A percentile compares a stretch with the other conserved stretches of the same genome.
phyloP scores from a whole-genome alignment of 176 grass and related monocot genomes.

The Ensete ventricosum region DNA sequence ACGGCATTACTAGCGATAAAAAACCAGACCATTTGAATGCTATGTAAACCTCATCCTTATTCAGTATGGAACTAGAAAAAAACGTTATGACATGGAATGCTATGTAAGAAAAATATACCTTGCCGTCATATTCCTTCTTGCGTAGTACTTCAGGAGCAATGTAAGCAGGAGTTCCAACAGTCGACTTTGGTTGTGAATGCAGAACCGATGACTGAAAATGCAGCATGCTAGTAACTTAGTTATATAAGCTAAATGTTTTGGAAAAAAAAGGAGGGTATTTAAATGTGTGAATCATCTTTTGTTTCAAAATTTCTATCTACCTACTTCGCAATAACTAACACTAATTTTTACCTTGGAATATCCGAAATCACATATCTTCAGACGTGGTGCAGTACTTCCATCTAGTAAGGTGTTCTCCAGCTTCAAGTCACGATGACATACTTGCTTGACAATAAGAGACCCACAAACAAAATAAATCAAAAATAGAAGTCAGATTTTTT shows the following conservation, averaged over 20 bases:
- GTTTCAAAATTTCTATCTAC: background rate
- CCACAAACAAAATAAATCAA: slow-evolving; percentile 1
- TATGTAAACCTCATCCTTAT: no score
- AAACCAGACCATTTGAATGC: no score
- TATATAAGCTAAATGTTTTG: background rate
- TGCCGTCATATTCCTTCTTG: slow-evolving; percentile 59
- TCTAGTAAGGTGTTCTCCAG: slow-evolving; percentile 89
- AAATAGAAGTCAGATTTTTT: slow-evolving; percentile 17
- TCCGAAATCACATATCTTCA: slow-evolving; percentile 98
- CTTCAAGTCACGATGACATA: slow-evolving; percentile 96
- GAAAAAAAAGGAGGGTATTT: background rate
- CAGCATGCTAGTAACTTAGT: background rate
- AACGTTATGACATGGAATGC: slow-evolving; percentile 11
- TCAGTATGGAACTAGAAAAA: background rate
- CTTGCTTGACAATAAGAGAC: slow-evolving; percentile 83
- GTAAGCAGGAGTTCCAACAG: slow-evolving; percentile 66
- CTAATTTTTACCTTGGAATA: slow-evolving; percentile 69
- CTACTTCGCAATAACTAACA: background rate
- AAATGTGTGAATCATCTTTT: background rate
- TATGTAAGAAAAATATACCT: slow-evolving; percentile 33
- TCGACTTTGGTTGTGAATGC: slow-evolving; percentile 69
- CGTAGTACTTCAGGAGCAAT: slow-evolving; percentile 63
- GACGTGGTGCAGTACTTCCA: slow-evolving; percentile 75
- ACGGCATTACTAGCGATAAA: no score
- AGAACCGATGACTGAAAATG: slow-evolving; percentile 49